These are phyloP conservation scores for Tulasnella sp. DNA, from an alignment of 768 basidiomycete species.

Conservation along the genomic window DNA sequence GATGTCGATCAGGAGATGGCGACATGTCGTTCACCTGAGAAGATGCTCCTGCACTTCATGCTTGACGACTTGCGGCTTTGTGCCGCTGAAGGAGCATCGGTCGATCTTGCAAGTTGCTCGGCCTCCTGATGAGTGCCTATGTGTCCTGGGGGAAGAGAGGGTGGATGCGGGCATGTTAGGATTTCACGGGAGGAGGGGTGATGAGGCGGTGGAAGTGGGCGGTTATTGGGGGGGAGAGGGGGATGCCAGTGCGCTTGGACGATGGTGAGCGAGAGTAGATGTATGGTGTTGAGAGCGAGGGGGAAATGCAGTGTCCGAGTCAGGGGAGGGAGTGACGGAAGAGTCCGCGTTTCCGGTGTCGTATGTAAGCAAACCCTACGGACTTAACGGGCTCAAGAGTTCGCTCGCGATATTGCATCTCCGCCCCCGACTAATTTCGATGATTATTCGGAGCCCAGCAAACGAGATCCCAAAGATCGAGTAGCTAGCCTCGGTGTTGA, in stretches of 20 bases:
- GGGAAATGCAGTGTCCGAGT: not conserved
- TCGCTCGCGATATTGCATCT: no score
- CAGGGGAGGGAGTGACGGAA: not conserved
- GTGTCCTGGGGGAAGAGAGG: not conserved
- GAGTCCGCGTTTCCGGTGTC: not conserved
- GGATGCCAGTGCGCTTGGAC: not conserved
- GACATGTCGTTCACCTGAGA: not conserved
- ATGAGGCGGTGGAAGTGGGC: not conserved
- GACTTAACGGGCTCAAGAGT: no score
- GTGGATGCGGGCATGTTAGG: not conserved
- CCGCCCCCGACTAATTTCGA: no score
- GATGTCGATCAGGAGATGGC: not conserved
- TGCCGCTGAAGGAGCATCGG: not conserved
- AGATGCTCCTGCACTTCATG: constrained; percentile 21
- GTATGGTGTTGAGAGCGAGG: not conserved
- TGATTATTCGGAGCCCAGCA: no score
- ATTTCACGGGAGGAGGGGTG: not conserved
- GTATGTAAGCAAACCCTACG: no score
- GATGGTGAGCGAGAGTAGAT: not conserved
- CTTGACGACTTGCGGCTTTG: constrained; percentile 2
- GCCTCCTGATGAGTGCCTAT: not conserved
- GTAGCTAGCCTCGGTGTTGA: no score
- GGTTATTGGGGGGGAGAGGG: not conserved
- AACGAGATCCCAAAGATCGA: no score
- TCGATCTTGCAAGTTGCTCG: constrained; percentile 15